Evolutionary conservation across 2,329 filamentous ascomycete species (phyloP), one percentile per base, ranked within the genome.

Genomic region (Trichoderma brevicompactum): DNA sequence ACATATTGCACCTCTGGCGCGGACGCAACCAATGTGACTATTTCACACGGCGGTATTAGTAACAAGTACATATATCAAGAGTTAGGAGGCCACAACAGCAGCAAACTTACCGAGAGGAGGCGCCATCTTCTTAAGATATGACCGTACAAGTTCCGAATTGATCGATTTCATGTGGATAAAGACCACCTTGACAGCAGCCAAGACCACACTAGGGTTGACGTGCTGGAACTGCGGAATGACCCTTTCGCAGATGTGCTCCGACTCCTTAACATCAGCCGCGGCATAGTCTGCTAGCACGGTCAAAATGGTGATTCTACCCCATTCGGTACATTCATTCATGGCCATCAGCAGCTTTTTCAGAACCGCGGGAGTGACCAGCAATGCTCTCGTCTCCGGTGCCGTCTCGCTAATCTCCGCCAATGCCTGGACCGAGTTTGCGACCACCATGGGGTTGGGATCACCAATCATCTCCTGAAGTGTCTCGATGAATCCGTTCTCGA

Each of bases 1-100:
- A 99, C 95, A 76, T 99, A 99, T 79, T 99, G 95, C 44, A 99
- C 95, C 82, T 99, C 95, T 7, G 95, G 94, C 0, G 92, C 91
- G 15, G 95, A 98, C 15, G 95, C 96, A 48, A 99, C 92, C 64
- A 99, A 87, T 0, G 95, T 99, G 13, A 99, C 95, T 94, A 68
- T 63, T 65, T 38, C 28, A 43, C 10, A 19, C 12, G n/a, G 10
- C 17, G 6, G 17, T 41, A 48, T 63, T 46, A 63, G 60, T 28
- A 38, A 23, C 10, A 38, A 19, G 2, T 28, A 44, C 40, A 15
- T 41, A n/a, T 15, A 6, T 54, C n/a, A 28, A 13, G 5, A 7
- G 50, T 15, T 59, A 65, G 49, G 67, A 59, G 32, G 3, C 13
- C 32, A 17, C n/a, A 12, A 23, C 15, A 12, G 19, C 5, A 34